Evolutionary conservation across 2,329 filamentous ascomycete species (phyloP), one percentile per base, ranked within the genome.

Genomic region (Sclerotinia minor): DNA sequence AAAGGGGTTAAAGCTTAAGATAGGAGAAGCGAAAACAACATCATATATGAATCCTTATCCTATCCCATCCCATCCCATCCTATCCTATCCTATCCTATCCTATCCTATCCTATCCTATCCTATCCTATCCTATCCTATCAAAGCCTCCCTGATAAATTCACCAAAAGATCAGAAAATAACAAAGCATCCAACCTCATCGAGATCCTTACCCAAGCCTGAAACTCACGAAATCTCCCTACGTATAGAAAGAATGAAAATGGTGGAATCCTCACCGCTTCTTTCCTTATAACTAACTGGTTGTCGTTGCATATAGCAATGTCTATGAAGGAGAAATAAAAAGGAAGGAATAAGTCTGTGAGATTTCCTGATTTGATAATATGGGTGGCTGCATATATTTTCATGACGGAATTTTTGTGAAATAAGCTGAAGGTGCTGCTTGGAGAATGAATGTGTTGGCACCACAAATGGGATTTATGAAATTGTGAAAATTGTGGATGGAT

Each of bases 321-420:
- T 58, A 67, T 67, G 47, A 53, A 66, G 65, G 67, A 68, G 38
- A 15, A 13, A 41, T 8, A 32, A 8, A 41, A 60, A 26, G 17
- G 29, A 50, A 60, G 17, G 35, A n/a, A 41, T 9, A 38, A 3
- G 9, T 1, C 13, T 38, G 3, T 2, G 26, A 9, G 26, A 9
- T 49, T 47, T 21, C 26, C 21, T 47, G 32, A 57, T 65, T 65
- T 38, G 67, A 68, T 38, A 50, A 45, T 65, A 71, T 68, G 72
- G 72, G 52, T 71, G 74, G 74, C 72, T 74, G 75, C 74, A 76
- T 75, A 72, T 72, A n/a, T n/a, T n/a, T 68, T 72, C 69, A 73
- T 73, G 73, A 70, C 73, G 72, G 71, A 73, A 74, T 73, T 68
- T 73, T 68, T 29, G 67, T 44, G 63, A 49, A 26, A 69, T 70